Evolutionary conservation across 345 rosid species (phyloP).

Genomic region (Toxicodendron radicans): DNA sequence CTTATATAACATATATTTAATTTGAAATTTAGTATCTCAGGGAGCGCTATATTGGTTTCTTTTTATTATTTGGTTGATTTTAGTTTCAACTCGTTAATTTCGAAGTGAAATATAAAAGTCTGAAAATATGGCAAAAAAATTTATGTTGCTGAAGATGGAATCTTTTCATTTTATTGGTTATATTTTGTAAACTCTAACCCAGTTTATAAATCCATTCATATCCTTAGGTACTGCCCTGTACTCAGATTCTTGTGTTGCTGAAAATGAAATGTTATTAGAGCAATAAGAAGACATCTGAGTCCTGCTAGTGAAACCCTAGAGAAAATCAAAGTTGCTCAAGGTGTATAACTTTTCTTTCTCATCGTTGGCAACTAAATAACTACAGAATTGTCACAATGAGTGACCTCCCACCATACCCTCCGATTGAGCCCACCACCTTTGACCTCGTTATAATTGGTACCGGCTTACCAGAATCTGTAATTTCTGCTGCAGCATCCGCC

Average conservation of each 20-base stretch:
- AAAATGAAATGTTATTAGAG: background rate
- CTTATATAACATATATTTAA: no score
- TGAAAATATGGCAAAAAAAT: background rate
- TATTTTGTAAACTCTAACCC: background rate
- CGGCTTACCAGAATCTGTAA: slow-evolving; percentile 67
- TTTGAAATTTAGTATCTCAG: no score
- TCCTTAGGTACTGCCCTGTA: background rate
- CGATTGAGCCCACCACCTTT: slow-evolving; percentile 69
- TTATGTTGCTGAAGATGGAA: background rate
- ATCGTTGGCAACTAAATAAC: background rate
- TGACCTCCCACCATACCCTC: slow-evolving; percentile 60
- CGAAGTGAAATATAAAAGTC: background rate
- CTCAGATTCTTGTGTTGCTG: background rate
- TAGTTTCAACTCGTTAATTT: background rate
- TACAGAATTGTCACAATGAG: slow-evolving; percentile 27
- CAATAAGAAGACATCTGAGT: background rate
- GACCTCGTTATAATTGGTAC: slow-evolving; percentile 73
- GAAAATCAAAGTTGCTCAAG: background rate
- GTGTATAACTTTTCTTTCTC: no score
- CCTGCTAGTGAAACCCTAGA: background rate
- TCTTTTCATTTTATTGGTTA: background rate
- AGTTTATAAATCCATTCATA: background rate
- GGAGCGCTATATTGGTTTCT: no score
- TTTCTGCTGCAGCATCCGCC: slow-evolving; percentile 74
- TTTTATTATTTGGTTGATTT: background rate